Base-by-base conservation (phyloP, 805 yeast species). In the Isabelozyma heimii region DNA sequence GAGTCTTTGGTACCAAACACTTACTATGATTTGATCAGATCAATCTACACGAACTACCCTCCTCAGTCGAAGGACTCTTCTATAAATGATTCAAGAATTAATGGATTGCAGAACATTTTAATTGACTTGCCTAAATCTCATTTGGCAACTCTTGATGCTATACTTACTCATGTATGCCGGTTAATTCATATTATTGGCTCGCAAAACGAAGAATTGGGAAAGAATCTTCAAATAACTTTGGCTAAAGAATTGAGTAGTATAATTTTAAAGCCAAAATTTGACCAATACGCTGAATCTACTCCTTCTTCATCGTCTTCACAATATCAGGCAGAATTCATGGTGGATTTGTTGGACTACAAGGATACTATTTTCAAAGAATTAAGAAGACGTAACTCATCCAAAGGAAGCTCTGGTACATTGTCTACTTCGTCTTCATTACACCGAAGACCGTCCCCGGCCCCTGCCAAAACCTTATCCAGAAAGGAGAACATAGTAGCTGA, bases 111-210 rank as follows among this genome's bases (percentile, higher is more conserved):
- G 37, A 85, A 83, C 51, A 81, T 86, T 0, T 71, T 89, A 49
- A 74, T 80, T 3, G 87, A 87, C 49, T 73, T 89, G 47, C 83
- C 90, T 16, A 81, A 84, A 45, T 76, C 86, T 42, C 87, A 85
- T 58, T 72, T 89, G 40, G 92, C 95, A 1, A 87, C 95, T 0
- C 74, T 89, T 47, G 91, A 87, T 62, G 91, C 91, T 1, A 66
- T 89, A n/a, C 77, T 85, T 37, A 83, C 90, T 1, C 96, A 89
- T 65, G 79, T 89, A 62, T 76, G 78, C 46, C 74, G 95, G 43
- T 67, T 89, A 48, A 78, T 85, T 27, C 67, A 63, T 47, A 72
- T 61, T 59, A 75, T 62, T 66, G 80, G 77, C 61, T 73, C 62
- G 54, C 79, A 61, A 62, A 69, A 58, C 56, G 61, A 52, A 46